Evolutionary conservation across 345 rosid genomes (phyloP).

Genomic region (Sonneratia alba): DNA sequence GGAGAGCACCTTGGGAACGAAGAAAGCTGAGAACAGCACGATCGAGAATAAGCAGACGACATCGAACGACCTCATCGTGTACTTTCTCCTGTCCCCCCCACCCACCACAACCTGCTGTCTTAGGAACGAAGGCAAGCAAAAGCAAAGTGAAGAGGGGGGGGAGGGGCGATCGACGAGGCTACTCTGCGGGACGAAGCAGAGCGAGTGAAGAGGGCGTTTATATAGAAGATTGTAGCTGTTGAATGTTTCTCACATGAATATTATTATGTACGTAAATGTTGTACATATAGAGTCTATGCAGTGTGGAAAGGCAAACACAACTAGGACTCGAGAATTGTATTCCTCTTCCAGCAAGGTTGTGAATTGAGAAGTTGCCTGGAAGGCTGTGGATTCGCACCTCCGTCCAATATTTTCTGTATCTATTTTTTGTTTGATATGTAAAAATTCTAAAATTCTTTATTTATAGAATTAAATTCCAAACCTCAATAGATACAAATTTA

Average conservation of each 20-base stretch:
- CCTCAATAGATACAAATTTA: no score
- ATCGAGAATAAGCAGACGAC: conserved; percentile 3
- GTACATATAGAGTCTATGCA: neutral
- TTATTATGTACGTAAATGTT: neutral
- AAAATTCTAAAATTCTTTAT: no score
- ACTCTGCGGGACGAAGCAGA: neutral
- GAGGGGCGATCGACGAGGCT: neutral
- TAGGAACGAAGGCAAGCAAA: neutral
- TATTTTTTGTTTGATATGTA: no score
- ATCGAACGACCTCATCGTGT: neutral
- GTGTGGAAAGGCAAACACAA: neutral
- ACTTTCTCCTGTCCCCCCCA: neutral
- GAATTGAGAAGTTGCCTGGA: neutral
- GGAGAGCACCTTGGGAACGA: conserved; percentile 15
- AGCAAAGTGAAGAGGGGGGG: neutral
- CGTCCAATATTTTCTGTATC: neutral
- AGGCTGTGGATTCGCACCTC: neutral
- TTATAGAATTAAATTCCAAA: no score
- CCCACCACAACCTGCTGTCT: neutral
- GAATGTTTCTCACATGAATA: neutral
- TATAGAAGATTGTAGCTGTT: neutral
- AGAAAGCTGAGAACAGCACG: conserved; percentile 1
- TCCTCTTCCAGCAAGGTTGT: no score
- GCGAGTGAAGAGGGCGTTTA: neutral
- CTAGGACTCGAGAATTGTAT: no score